Evolutionary conservation across 208 protist genomes (phyloP), one percentile per base, ranked within the genome.

Genomic region (Leptomonas seymouri): DNA sequence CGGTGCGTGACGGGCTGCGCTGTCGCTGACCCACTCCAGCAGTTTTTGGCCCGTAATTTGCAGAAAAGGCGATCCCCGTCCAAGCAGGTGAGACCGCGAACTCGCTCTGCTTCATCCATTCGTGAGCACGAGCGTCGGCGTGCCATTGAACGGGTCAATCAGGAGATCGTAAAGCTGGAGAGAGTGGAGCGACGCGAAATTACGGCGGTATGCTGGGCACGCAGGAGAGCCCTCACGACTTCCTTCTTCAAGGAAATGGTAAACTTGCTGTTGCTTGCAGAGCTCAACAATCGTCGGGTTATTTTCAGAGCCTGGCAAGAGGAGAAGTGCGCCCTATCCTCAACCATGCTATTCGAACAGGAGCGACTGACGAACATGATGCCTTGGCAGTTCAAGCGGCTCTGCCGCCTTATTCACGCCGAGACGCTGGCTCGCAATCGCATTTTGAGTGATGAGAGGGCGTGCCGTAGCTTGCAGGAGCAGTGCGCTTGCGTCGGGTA

Each of bases 261-360:
- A 6, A 28, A 25, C 2, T 11, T 55, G 46, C 41, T 65, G 1
- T 30, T 65, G 16, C 16, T 55, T 9, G 34, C 28, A 21, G 71
- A 76, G 46, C 14, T 70, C 14, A 16, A 42, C 16, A 49, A 31
- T 16, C 71, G 71, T 20, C 56, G 49, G 1, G 14, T 63, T 3
- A 20, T 76, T 1, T 76, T 76, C 39, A 30, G 71, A 2, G 63
- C 67, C 1, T 76, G 71, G 71, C 71, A 70, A 49, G 41, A 51
- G 23, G 23, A 42, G 39, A 49, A 68, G 31, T 27, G 34, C 31
- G 8, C 21, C 8, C 23, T 64, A 14, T 36, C 30, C 15, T 27
- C 44, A 6, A n/a, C 36, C 18, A 61, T 68, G 54, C 28, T 27
- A 25, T 20, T 15, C n/a, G 59, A 51, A 25, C n/a, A 63, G 23